Evolutionary conservation across 202 grass and related monocot species (phyloP).

Genomic region (Eragrostis tef): DNA sequence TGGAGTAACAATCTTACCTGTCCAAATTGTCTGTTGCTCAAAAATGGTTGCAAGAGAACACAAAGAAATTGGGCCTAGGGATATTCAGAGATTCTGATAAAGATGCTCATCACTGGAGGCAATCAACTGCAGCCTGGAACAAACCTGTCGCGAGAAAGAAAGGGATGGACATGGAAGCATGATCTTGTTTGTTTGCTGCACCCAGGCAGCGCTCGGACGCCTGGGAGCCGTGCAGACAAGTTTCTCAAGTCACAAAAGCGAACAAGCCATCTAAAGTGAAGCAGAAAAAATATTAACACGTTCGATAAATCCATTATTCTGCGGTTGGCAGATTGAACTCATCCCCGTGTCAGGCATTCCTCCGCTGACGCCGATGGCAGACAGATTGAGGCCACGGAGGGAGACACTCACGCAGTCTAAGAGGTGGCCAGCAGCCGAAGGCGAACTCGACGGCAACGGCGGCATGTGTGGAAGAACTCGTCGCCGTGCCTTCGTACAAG

Average conservation of each 20-base stretch:
- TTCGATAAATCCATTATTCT: too few species aligned
- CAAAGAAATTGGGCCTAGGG: not conserved
- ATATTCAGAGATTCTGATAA: constrained; percentile 27
- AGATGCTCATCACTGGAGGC: not conserved
- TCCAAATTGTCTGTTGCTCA: not conserved
- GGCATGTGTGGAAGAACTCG: not conserved
- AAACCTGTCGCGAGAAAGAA: not conserved
- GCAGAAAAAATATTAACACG: too few species aligned
- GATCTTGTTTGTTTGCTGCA: not conserved
- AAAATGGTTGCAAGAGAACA: not conserved
- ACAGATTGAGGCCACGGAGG: too few species aligned
- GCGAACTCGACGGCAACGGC: not conserved
- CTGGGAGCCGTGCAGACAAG: too few species aligned
- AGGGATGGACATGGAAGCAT: not conserved
- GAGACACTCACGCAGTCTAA: not conserved
- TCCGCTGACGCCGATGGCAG: too few species aligned
- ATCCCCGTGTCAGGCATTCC: too few species aligned
- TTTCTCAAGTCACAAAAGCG: too few species aligned
- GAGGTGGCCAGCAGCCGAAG: not conserved
- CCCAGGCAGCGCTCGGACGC: too few species aligned
- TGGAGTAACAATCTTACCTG: not conserved
- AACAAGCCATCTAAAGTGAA: too few species aligned
- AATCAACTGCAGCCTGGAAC: not conserved
- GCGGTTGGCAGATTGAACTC: too few species aligned
- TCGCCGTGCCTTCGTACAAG: not conserved